Conservation (phyloP, 805 yeast genomes). For the Saccharomycopsis fermentans region DNA sequence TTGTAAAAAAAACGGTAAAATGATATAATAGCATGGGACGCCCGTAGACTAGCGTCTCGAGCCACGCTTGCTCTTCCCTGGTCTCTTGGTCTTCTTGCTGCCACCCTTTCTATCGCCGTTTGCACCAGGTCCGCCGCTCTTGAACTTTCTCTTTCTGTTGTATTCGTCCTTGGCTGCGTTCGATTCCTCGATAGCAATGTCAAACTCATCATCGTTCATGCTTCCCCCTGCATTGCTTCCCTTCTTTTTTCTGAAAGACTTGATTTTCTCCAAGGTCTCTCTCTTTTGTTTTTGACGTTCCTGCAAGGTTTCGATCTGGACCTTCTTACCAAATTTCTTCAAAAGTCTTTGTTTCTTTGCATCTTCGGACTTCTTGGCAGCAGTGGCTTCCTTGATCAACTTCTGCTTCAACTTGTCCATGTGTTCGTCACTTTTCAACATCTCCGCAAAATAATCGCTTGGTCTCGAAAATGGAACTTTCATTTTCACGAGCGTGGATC, state of each 20-base stretch:
- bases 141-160: slow-evolving; percentile 6
- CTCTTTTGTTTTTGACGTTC: slow-evolving; percentile 88
- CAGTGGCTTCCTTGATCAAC: slow-evolving; percentile 58
- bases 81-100: slow-evolving; percentile 15
- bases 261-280: slow-evolving; percentile 82
- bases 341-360: slow-evolving; percentile 90
- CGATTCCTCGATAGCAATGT: slow-evolving; percentile 87
- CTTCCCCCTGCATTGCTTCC: slow-evolving; percentile 33
- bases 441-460: slow-evolving; percentile 92
- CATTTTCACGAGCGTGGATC: slow-evolving; percentile 52
- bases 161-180: slow-evolving; percentile 47
- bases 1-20: neutral
- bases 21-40: neutral
- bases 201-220: slow-evolving; percentile 51
- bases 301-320: slow-evolving; percentile 85
- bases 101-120: slow-evolving; percentile 3
- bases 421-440: slow-evolving; percentile 96
- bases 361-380: slow-evolving; percentile 50
- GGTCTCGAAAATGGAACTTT: slow-evolving; percentile 90
- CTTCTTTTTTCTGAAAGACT: slow-evolving; percentile 83
- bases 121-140: neutral
- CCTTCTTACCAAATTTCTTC: slow-evolving; percentile 96
- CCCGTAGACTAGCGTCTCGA: neutral
- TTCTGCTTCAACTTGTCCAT: slow-evolving; percentile 87
- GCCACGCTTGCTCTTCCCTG: slow-evolving; percentile 18